These are phyloP conservation scores for Vitis hybrid DNA, from an alignment of 177 flowering plant genomes.

Conservation along the genomic window DNA sequence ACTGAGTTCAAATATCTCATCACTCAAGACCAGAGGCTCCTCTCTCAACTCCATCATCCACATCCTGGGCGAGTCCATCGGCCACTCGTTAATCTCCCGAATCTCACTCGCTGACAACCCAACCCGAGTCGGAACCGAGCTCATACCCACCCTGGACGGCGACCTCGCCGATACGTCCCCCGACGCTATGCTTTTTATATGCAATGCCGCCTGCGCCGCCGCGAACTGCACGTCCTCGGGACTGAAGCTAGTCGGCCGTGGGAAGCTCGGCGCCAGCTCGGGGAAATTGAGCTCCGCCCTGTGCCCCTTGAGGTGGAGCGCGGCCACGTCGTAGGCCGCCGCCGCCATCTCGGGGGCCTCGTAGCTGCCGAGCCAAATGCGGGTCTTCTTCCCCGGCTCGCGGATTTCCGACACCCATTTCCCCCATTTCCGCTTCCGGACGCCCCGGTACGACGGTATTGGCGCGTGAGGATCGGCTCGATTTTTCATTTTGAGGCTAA, in stretches of 20 bases:
- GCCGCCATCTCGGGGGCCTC: constrained; percentile 42
- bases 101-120: constrained; percentile 53
- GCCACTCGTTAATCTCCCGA: constrained; percentile 62
- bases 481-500: not conserved
- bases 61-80: constrained; percentile 65
- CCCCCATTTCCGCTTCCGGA: constrained; percentile 40
- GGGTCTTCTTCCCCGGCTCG: constrained; percentile 35
- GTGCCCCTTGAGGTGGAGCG: constrained; percentile 27
- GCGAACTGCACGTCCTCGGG: constrained; percentile 30
- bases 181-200: not conserved
- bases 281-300: constrained; percentile 35
- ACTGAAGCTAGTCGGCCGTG: constrained; percentile 21
- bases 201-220: constrained; percentile 30
- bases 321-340: constrained; percentile 42
- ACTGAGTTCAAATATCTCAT: constrained; percentile 9
- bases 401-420: constrained; percentile 46
- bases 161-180: not conserved
- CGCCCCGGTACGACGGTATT: constrained; percentile 24
- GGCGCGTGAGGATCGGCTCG: not conserved
- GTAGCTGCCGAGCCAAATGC: constrained; percentile 41
- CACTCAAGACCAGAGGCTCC: constrained; percentile 7
- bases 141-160: not conserved
- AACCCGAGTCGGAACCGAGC: constrained; percentile 24
- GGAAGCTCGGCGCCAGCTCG: constrained; percentile 16
- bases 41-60: constrained; percentile 36